Percentiles rank a stretch among this genome's conserved stretches.
These are phyloP conservation scores for Rhodotorula babjevae DNA, from an alignment of 768 basidiomycete species.

Conservation along the genomic window DNA sequence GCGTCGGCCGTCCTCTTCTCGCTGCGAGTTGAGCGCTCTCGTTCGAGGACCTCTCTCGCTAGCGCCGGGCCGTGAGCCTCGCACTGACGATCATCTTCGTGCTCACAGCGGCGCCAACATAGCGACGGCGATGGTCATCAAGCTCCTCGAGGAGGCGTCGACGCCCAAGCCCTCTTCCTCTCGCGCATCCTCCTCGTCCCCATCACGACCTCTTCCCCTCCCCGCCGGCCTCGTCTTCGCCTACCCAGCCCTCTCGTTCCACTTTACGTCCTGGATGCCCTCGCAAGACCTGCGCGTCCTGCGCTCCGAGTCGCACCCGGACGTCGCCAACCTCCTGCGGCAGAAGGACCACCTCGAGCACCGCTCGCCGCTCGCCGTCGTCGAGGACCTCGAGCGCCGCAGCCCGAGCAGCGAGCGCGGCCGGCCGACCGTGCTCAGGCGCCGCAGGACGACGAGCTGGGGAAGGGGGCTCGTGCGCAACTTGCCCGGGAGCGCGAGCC, in stretches of 20 bases:
- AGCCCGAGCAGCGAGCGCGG: constrained; percentile 9
- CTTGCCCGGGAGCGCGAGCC: constrained; percentile 34
- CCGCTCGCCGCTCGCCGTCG: constrained; percentile 84
- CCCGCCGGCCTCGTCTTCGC: constrained; percentile 80
- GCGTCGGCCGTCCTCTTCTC: constrained; percentile 47
- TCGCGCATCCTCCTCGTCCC: neutral
- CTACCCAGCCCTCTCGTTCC: constrained; percentile 92
- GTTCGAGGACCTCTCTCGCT: too few species aligned
- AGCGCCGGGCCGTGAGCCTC: neutral
- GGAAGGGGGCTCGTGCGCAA: constrained; percentile 9
- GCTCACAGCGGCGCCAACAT: constrained; percentile 73
- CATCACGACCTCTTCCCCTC: constrained; percentile 54
- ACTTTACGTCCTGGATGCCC: constrained; percentile 97
- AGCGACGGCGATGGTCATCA: constrained; percentile 75
- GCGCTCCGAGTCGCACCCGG: constrained; percentile 77
- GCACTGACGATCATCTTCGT: neutral
- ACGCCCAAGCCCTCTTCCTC: constrained; percentile 25
- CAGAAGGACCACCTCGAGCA: constrained; percentile 85
- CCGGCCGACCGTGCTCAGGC: constrained; percentile 17
- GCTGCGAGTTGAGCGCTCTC: too few species aligned
- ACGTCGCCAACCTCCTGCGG: constrained; percentile 67
- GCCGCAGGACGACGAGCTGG: constrained; percentile 53
- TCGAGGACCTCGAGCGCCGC: constrained; percentile 56
- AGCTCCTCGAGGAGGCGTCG: constrained; percentile 63
- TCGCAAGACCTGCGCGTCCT: constrained; percentile 64